Base-by-base conservation (phyloP, 352 stramenopile genomes). In the Phytophthora citricola region DNA sequence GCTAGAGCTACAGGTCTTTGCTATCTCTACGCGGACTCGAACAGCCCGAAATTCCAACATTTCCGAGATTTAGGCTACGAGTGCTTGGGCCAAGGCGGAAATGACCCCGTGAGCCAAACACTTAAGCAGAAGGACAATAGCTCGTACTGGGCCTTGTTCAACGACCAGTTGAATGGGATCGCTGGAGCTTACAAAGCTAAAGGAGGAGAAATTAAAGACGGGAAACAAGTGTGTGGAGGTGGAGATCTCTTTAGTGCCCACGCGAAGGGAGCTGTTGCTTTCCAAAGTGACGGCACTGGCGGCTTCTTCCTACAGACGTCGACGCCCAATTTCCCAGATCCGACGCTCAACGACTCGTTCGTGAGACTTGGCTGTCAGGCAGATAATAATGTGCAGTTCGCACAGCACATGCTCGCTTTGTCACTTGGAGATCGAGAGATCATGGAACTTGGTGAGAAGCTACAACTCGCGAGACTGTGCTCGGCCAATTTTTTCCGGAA, bases 361-460 rank as follows among this genome's bases (percentile, higher is more conserved):
- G 78, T 92, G 36, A 76, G 58, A 29, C 73, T 94, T 36, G 86
- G 86, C 3, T 94, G 86, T 38, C 86, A 94, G 44, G 27, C 58
- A 3, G 79, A 91, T 62, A 90, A 94, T 69, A 94, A 94, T 48
- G 70, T 94, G 52, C 71, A 87, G 29, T 94, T 88, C 52, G 76
- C 82, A 31, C 86, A 94, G 63, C 86, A 94, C 63, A 62, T 90
- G 53, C 57, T 90, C 40, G 86, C 77, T 5, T 65, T 92, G 47
- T 94, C 86, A 24, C 45, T 93, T 10, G 75, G 59, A 6, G 82
- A 79, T 40, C 26, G 4, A 1, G 58, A 75, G n/a, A 29, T 94
- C 31, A 39, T 69, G 4, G n/a, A 62, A 15, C 67, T 94, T 11
- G 86, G 78, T 1, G 24, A 66, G 1, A 67, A 81, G 4, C 57